Conservation (phyloP, 2,329 filamentous ascomycete species). For the Xylaria sp. region DNA sequence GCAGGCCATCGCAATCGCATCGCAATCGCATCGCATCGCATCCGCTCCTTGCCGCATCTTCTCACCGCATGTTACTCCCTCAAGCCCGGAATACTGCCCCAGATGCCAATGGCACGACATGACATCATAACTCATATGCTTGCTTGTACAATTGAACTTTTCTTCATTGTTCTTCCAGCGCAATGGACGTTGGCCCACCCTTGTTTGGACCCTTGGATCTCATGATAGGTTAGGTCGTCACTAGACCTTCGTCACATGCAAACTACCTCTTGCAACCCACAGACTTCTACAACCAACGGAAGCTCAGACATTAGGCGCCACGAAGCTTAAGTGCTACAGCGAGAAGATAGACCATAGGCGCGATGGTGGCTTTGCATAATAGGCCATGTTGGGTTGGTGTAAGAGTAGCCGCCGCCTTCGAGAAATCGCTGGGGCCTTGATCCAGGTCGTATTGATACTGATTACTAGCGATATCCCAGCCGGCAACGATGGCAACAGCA, state of each 20-base stretch:
- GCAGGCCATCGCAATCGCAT: not conserved
- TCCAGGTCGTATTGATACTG: constrained; percentile 6
- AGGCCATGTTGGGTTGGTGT: constrained; percentile 20
- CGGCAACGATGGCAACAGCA: constrained; percentile 3
- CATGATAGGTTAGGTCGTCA: constrained; percentile 22
- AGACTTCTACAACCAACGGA: constrained; percentile 23
- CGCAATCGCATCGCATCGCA: not conserved
- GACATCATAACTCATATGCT: constrained; percentile 16
- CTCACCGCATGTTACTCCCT: constrained; percentile 23
- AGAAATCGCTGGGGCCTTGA: constrained; percentile 18
- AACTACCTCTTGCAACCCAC: constrained; percentile 22
- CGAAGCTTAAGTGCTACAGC: constrained; percentile 18
- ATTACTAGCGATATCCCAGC: constrained; percentile 11
- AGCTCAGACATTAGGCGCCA: constrained; percentile 22
- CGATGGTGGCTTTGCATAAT: constrained; percentile 23
- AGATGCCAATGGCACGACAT: constrained; percentile 11
- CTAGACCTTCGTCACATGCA: constrained; percentile 37
- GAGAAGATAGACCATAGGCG: not conserved
- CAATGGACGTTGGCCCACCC: constrained; percentile 11
- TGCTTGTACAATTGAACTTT: constrained; percentile 3
- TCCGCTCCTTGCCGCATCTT: constrained; percentile 29
- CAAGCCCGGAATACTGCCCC: not conserved
- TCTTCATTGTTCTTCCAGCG: constrained; percentile 12
- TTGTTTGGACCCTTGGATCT: constrained; percentile 19
- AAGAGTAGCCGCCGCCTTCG: constrained; percentile 35